Base-by-base conservation (phyloP, 306 rosid species). In the Senna tora region DNA sequence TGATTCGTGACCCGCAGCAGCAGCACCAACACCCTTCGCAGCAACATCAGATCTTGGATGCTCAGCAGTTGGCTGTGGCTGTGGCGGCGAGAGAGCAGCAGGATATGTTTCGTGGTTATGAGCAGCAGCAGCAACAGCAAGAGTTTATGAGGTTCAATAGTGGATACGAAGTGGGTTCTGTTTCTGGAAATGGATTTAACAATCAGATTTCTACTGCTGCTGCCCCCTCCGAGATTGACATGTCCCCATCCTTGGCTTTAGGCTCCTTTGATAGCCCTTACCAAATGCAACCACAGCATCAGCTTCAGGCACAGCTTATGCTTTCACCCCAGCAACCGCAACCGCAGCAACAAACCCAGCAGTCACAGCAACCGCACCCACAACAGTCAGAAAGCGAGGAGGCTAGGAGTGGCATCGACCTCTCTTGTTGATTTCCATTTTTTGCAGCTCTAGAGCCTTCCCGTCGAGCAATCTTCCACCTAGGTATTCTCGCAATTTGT, bases 171-270 rank as follows among this genome's bases (percentile, higher is more conserved):
- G 53, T 78, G 60, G 86, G 77, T 75, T 67, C 96, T 16, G 85
- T 73, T 43, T 53, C 86, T 21, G 85, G 65, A 2, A 72, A 82
- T 47, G 92, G 90, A 61, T 85, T 87, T 69, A 78, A 72, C 71
- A 76, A 72, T 72, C 89, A 82, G 51, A 82, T 87, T 69, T 65
- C 82, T 6, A 61, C 80, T 2, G 60, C 43, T 15, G 78, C 56
- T 20, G 34, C 67, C 1, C 36, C 58, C 34, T 76, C 79, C 14
- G 85, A 65, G 7, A 69, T n/a, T n/a, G n/a, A n/a, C n/a, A n/a
- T 88, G 71, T 81, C 87, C 7, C 92, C 96, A 10, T 87, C 96
- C 1, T 81, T 92, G 77, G 90, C 98, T 66, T 77, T 90, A 64
- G 96, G 93, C 0, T 61, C 84, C 4, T 93, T 80, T 55, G 96